Evolutionary conservation across 257 asterid species (phyloP).

Genomic region (Solanum etuberosum): DNA sequence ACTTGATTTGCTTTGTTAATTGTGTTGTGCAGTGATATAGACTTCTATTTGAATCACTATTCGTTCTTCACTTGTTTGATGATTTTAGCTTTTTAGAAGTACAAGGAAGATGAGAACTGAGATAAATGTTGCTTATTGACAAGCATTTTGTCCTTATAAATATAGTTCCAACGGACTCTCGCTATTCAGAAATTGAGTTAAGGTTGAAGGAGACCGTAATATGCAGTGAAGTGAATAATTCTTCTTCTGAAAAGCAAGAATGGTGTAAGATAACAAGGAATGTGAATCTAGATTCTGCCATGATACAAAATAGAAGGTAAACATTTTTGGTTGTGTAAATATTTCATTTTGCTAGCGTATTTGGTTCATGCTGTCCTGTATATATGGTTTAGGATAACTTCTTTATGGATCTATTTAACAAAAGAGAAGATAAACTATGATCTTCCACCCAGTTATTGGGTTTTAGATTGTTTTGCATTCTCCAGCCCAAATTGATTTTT

Average conservation of each 20-base stretch:
- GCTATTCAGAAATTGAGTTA: constrained; percentile 57
- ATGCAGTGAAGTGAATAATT: constrained; percentile 37
- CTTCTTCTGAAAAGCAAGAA: constrained; percentile 39
- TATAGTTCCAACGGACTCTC: constrained; percentile 58
- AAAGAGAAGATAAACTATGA: not conserved
- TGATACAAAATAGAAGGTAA: constrained; percentile 57
- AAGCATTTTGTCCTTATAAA: not conserved
- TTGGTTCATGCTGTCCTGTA: not conserved
- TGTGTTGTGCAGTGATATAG: not conserved
- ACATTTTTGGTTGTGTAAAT: not conserved
- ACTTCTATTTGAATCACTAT: not conserved
- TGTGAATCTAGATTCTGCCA: constrained; percentile 56
- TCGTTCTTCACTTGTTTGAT: not conserved
- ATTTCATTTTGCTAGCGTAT: not conserved
- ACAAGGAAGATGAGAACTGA: not conserved
- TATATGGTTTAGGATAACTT: not conserved
- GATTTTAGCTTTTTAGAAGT: not conserved
- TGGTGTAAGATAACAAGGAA: constrained; percentile 89
- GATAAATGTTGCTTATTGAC: constrained; percentile 1
- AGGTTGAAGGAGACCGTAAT: constrained; percentile 35
- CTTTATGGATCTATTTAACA: not conserved
- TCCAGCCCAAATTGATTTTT: not conserved
- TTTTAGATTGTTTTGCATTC: not conserved
- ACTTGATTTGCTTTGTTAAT: not conserved
- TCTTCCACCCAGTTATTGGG: not conserved